These are phyloP conservation scores for Spizellomyces punctatus DNA, from an alignment of 192 early-diverging fungal genomes.

Conservation along the genomic window DNA sequence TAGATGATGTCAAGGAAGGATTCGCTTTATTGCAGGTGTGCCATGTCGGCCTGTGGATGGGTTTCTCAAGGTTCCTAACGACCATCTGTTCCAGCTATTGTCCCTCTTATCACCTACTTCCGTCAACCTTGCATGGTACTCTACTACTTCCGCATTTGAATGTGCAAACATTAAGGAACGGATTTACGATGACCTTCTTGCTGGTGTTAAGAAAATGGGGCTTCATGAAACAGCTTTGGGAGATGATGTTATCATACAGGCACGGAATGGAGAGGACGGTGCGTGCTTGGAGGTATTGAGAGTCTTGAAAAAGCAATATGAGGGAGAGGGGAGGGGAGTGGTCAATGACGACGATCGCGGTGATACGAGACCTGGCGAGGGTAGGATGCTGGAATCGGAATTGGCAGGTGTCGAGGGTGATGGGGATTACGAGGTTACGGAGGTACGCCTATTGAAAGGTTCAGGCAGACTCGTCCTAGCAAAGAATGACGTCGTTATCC, in stretches of 20 bases:
- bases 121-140: constrained; percentile 48
- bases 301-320: neutral
- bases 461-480: too few relatives aligned
- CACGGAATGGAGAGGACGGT: neutral
- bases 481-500: constrained; percentile 1
- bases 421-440: constrained; percentile 35
- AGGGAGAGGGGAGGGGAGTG: neutral
- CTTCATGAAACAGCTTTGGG: neutral
- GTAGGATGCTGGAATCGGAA: neutral
- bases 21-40: constrained; percentile 50
- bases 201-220: neutral
- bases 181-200: constrained; percentile 1
- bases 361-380: neutral
- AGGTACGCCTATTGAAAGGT: constrained; percentile 11
- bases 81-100: constrained; percentile 27
- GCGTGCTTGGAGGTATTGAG: neutral
- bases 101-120: constrained; percentile 39
- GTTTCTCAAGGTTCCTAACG: neutral
- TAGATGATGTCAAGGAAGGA: constrained; percentile 40
- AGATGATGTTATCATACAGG: neutral
- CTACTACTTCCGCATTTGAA: constrained; percentile 38
- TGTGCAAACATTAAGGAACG: neutral
- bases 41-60: neutral
- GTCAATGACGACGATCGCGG: neutral
- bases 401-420: neutral